phyloP scores from a whole-genome alignment of 768 basidiomycete species.

The Kwoniella heveanensis region DNA sequence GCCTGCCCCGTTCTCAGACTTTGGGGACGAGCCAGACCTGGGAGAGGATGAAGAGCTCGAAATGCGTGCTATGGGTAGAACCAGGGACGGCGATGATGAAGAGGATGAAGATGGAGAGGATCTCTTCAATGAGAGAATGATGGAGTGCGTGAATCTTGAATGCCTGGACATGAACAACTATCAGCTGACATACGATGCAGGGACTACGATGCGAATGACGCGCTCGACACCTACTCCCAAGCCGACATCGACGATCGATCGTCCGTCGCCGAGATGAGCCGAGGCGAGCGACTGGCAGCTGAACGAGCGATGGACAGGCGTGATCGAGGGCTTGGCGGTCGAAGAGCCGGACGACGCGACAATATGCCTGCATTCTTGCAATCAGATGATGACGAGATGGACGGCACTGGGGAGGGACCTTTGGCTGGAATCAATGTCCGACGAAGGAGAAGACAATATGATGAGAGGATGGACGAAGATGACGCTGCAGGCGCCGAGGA shows the following conservation, averaged over 20 bases:
- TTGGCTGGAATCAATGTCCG: slow-evolving; percentile 72
- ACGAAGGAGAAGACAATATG: slow-evolving; percentile 86
- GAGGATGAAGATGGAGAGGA: slow-evolving; percentile 89
- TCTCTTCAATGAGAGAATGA: slow-evolving; percentile 74
- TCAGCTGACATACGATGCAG: slow-evolving; percentile 46
- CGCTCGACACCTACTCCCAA: slow-evolving; percentile 83
- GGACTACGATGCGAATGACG: slow-evolving; percentile 81
- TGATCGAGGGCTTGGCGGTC: slow-evolving; percentile 75
- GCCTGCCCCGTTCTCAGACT: slow-evolving; percentile 79
- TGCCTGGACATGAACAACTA: too few relatives aligned
- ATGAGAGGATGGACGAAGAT: slow-evolving; percentile 85
- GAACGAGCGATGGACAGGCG: slow-evolving; percentile 85
- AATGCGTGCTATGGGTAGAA: slow-evolving; percentile 46
- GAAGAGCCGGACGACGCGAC: slow-evolving; percentile 73
- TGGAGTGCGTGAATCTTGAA: too few relatives aligned
- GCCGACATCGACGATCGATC: slow-evolving; percentile 75
- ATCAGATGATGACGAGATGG: slow-evolving; percentile 75
- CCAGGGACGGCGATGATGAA: slow-evolving; percentile 66
- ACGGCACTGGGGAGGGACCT: slow-evolving; percentile 65
- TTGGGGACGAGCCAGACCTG: slow-evolving; percentile 72
- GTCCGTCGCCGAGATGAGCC: slow-evolving; percentile 49
- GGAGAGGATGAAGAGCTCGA: slow-evolving; percentile 60
- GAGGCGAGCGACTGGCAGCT: slow-evolving; percentile 64
- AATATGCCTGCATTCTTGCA: slow-evolving; percentile 86
- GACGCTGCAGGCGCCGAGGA: slow-evolving; percentile 77